Base-by-base conservation (phyloP, 2,329 filamentous ascomycete species). In the Colletotrichum tanaceti region DNA sequence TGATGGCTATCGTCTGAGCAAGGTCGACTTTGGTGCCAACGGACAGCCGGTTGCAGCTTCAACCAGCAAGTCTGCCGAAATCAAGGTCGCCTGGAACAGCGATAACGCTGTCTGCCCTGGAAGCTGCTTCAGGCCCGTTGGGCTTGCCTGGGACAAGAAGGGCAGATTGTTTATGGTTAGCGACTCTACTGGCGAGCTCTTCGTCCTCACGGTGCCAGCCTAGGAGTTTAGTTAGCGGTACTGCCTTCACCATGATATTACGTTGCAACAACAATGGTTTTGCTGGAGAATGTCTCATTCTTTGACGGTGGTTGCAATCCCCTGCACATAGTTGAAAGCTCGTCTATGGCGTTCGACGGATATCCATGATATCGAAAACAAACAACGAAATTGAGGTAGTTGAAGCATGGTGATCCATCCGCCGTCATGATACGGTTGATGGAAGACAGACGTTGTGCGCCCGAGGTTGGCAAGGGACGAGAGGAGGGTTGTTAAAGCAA, bases 101-200 rank as follows among this genome's bases (percentile, higher is more conserved):
- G 79, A 88, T 73, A 76, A 72, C 4, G 78, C 79, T 10, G 76
- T 76, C 5, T 91, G 90, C 70, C 88, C 87, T 0, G 78, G 79
- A 47, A 73, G 75, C 6, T 92, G 89, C 77, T 89, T 92, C 79
- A 82, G 89, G 3, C 89, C 90, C 32, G 88, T 88, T 1, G 87
- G 88, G 1, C 78, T 92, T 10, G 83, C 83, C 0, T 80, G 83
- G 71, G 85, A 87, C 75, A 71, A 71, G 11, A 73, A 82, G 47
- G 87, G 84, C 9, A 79, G 89, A 9, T 77, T 92, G 14, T 92
- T 86, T 78, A 85, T 91, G 80, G 86, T 81, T 68, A 88, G 84
- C 14, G 90, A 92, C 75, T 75, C 82, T n/a, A 89, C 89, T 0
- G 90, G 89, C 14, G 90, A 92, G 80, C 84, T 92, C 43, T 91